Evolutionary conservation across 108 stramenopile genomes (phyloP), one percentile per base, ranked within the genome.

Genomic region (Nitzschia inconspicua): DNA sequence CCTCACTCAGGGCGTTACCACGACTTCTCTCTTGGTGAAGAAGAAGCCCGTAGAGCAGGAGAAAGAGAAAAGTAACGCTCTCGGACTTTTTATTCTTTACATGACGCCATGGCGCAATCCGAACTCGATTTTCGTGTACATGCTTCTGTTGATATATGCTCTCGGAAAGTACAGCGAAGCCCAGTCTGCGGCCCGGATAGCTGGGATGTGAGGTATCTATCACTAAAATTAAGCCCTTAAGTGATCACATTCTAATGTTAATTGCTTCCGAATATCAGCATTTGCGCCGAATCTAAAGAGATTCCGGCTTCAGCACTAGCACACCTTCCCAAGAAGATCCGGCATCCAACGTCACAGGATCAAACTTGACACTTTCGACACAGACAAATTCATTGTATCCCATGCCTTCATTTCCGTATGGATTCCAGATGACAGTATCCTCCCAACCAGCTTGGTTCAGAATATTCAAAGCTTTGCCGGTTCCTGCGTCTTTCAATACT

Each of bases 311-410:
- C 66, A 93, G 75, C 2, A 84, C 47, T 74, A 93, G 88, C 25
- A 83, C 84, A 48, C 91, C 91, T 20, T 72, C 73, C 91, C 91
- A 93, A 11, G 77, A 75, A 14, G 62, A 56, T 10, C 87, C 87
- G 18, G 81, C 87, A 27, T 72, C 79, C 58, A 93, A 70, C 28
- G 91, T 83, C 23, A 93, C 84, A 20, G 91, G 91, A 57, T 93
- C 85, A 59, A 93, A 93, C 79, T 91, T 91, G 43, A 91, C 96
- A 70, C 77, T 80, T 55, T 97, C 96, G 9, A 95, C 95, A 60
- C 96, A 97, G 20, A 97, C 86, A 68, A 97, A 97, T 73, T 91
- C 88, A 68, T 96, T 88, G 80, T 74, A 95, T 19, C 96, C 96
- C 96, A 97, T 97, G 48, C 83, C 94, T 59, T 96, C 96, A 59